Percentiles rank a stretch among this genome's conserved stretches.
phyloP scores from a whole-genome alignment of 2,329 filamentous ascomycete genomes.

The Hypoxylon rubiginosum region DNA sequence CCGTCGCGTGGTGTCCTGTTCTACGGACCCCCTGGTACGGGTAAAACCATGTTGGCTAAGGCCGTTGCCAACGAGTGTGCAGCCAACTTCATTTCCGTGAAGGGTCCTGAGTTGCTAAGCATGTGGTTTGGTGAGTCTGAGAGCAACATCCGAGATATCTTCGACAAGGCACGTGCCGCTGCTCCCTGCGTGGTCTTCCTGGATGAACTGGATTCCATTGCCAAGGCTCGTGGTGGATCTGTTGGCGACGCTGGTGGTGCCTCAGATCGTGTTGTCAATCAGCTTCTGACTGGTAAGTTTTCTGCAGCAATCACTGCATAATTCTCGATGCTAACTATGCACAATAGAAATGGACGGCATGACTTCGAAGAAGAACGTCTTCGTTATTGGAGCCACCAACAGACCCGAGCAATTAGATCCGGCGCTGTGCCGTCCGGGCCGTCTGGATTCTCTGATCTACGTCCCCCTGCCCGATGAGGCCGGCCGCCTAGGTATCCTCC shows the following conservation, averaged over 20 bases:
- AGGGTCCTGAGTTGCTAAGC: constrained; percentile 96
- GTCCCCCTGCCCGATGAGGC: constrained; percentile 94
- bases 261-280: constrained; percentile 99
- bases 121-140: constrained; percentile 99
- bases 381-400: constrained; percentile 99
- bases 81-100: constrained; percentile 99
- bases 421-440: constrained; percentile 96
- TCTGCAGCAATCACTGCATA: neutral
- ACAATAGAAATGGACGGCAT: constrained; percentile 94
- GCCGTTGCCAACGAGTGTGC: constrained; percentile 99
- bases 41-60: constrained; percentile 99
- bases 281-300: constrained; percentile 90
- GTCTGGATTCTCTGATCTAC: constrained; percentile 98
- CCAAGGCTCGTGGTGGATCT: constrained; percentile 98
- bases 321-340: constrained; percentile 56
- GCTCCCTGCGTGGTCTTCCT: constrained; percentile 99
- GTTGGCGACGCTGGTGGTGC: constrained; percentile 96
- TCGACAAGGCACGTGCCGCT: constrained; percentile 98
- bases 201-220: constrained; percentile 98
- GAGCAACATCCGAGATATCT: constrained; percentile 99
- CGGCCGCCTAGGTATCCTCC: constrained; percentile 90
- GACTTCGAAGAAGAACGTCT: constrained; percentile 99
- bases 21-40: constrained; percentile 98
- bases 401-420: constrained; percentile 98
- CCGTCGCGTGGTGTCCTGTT: constrained; percentile 98